Conservation (phyloP, 2,329 filamentous ascomycete species). For the Fusarium ramigenum region DNA sequence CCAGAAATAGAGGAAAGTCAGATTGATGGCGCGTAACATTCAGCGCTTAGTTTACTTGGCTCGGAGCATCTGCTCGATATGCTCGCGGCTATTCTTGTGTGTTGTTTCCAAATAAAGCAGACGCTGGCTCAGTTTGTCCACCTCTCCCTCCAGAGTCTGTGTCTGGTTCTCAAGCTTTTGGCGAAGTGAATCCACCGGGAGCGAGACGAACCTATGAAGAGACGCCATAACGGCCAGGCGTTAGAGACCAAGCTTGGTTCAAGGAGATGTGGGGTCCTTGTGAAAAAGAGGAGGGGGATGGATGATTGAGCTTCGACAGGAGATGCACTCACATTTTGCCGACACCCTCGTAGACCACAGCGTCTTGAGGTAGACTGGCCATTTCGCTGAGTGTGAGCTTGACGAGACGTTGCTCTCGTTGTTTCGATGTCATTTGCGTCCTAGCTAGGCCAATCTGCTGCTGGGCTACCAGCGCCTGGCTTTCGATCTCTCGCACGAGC, state of each 20-base stretch:
- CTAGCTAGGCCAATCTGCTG: conserved; percentile 91
- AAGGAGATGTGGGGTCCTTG: not conserved
- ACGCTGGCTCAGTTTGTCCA: conserved; percentile 85
- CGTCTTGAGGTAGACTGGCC: conserved; percentile 76
- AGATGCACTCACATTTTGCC: conserved; percentile 84
- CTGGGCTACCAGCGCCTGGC: conserved; percentile 85
- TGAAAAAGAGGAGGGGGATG: not conserved
- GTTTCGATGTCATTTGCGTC: conserved; percentile 84
- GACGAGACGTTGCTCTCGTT: conserved; percentile 87
- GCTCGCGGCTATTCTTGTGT: conserved; percentile 90
- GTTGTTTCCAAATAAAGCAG: conserved; percentile 94
- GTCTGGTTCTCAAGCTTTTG: conserved; percentile 80
- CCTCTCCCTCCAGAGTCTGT: conserved; percentile 78
- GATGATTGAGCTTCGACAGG: not conserved
- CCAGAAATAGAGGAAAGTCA: not conserved
- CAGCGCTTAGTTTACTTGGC: conserved; percentile 50
- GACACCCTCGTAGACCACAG: conserved; percentile 90
- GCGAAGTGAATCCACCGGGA: conserved; percentile 77
- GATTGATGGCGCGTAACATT: not conserved
- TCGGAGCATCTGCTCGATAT: conserved; percentile 86
- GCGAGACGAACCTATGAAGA: conserved; percentile 80
- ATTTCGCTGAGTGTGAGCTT: conserved; percentile 89
- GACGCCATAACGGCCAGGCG: not conserved
- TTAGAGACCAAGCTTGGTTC: not conserved
- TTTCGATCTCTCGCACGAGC: conserved; percentile 94